Base-by-base conservation (phyloP, 805 yeast species). In the Yamadazyma scolyti region DNA sequence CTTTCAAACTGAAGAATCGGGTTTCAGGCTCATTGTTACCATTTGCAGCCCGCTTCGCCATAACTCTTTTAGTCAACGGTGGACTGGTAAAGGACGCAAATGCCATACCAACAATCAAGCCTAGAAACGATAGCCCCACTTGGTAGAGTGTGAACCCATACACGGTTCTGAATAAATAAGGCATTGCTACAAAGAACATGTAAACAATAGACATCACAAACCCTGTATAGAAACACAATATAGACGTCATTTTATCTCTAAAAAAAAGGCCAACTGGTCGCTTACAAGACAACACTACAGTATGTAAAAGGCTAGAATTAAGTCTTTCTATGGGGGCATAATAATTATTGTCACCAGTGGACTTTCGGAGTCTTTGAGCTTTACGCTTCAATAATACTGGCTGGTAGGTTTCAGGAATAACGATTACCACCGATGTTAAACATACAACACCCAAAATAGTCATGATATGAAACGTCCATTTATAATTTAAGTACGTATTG, bases 1-100 rank as follows among this genome's bases (percentile, higher is more conserved):
- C 54, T 52, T 83, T 69, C 75, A 85, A 70, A 20, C 86, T 77
- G 18, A 77, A 73, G 31, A 86, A 65, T 52, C 95, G 74, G n/a
- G 76, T 78, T 53, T 87, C 95, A 1, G 95, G 94, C 11, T 77
- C 71, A 0, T 72, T 58, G 12, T 49, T 51, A 5, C 75, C 74
- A n/a, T 58, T 48, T 1, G 62, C 69, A 20, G 58, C 33, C 25
- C 59, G 46, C 0, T 47, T 42, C 12, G 58, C 58, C 38, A 64
- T 70, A 6, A 39, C 27, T 14, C 33, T 42, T 27, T 37, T 34
- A 22, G 58, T 67, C 22, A 35, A 37, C 9, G 37, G 28, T 9
- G 47, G 55, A 56, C 52, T 58, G 17, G 40, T 39, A 16, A 47
- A 34, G 27, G 52, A 62, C 2, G 56, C 69, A 1, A 48, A 19